Base-by-base conservation (phyloP, 2,329 filamentous ascomycete genomes). In the Fusarium metavorans region DNA sequence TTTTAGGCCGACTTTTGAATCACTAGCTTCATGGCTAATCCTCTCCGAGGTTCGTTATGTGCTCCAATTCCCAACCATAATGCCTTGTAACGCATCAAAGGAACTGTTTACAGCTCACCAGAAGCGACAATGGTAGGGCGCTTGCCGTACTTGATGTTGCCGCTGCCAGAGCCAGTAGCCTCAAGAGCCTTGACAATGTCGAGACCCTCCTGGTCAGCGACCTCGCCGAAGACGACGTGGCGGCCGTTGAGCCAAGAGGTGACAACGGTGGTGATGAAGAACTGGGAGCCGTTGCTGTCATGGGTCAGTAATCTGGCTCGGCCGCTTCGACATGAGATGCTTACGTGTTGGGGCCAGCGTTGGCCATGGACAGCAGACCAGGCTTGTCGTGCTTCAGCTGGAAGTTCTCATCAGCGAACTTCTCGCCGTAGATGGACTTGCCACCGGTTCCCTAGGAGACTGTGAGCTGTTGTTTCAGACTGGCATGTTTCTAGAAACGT, bases 361-460 rank as follows among this genome's bases (percentile, higher is more conserved):
- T 98, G 84, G 95, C 95, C 95, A 98, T 98, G 86, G 95, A 97
- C 78, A 98, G 90, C 79, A 95, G 89, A 88, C 92, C 94, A 74
- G 93, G 92, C 80, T 88, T 87, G 84, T 84, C 85, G 91, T 98
- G 95, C 88, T 91, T 92, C 78, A 88, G 82, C 73, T 85, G 82
- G 89, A 97, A 97, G 92, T 97, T 97, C 92, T 98, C 95, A 83
- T 98, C 95, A 81, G 92, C 87, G 83, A 98, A 97, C 90, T 96
- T 97, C 87, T 97, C 94, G 80, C 95, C 95, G 86, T 97, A 97
- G 90, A 97, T 97, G 84, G 94, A 97, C 87, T 93, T 94, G 86
- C 95, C 94, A 87, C 94, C 95, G 69, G 95, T 96, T 82, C 94
- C 94, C 95, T 97, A 56, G 57, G 41, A 5, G 62, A 14, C 32